These are phyloP conservation scores for Cyberlindnera americana DNA, from an alignment of 805 yeast genomes.

Conservation along the genomic window DNA sequence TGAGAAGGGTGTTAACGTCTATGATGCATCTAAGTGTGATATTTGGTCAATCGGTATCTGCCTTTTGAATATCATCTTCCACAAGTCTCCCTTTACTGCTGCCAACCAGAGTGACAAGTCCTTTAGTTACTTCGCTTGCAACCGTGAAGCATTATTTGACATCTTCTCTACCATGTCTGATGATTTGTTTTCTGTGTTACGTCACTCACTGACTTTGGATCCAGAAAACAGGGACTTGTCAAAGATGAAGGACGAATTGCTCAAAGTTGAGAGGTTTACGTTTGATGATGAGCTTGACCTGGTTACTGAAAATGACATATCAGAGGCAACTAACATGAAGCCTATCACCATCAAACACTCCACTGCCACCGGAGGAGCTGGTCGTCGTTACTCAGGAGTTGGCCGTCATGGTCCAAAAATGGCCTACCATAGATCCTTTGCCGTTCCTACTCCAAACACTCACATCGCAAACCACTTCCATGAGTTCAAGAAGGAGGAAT, in stretches of 20 bases:
- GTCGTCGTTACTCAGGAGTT: slow-evolving; percentile 16
- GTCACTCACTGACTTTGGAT: slow-evolving; percentile 76
- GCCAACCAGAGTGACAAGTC: slow-evolving; percentile 80
- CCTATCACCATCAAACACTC: slow-evolving; percentile 22
- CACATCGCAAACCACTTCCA: slow-evolving; percentile 38
- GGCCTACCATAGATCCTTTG: slow-evolving; percentile 41
- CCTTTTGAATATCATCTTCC: slow-evolving; percentile 79
- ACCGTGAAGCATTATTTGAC: slow-evolving; percentile 87
- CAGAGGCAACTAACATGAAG: slow-evolving; percentile 13
- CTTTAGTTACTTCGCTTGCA: slow-evolving; percentile 79
- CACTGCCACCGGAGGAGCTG: slow-evolving; percentile 13
- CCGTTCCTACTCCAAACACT: slow-evolving; percentile 56
- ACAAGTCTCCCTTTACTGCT: slow-evolving; percentile 78
- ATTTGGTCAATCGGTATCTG: slow-evolving; percentile 89
- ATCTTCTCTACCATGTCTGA: slow-evolving; percentile 85
- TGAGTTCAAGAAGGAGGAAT: slow-evolving; percentile 34
- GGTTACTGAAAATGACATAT: slow-evolving; percentile 37
- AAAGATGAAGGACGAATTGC: slow-evolving; percentile 57
- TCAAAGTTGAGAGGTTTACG: slow-evolving; percentile 63
- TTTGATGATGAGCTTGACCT: slow-evolving; percentile 69
- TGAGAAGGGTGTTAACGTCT: slow-evolving; percentile 45
- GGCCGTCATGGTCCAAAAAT: slow-evolving; percentile 25
- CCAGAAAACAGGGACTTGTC: slow-evolving; percentile 76
- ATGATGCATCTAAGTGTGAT: slow-evolving; percentile 80
- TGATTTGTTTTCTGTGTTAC: slow-evolving; percentile 80